phyloP scores from a whole-genome alignment of 2,329 filamentous ascomycete genomes.

The Cladosporium sp. region DNA sequence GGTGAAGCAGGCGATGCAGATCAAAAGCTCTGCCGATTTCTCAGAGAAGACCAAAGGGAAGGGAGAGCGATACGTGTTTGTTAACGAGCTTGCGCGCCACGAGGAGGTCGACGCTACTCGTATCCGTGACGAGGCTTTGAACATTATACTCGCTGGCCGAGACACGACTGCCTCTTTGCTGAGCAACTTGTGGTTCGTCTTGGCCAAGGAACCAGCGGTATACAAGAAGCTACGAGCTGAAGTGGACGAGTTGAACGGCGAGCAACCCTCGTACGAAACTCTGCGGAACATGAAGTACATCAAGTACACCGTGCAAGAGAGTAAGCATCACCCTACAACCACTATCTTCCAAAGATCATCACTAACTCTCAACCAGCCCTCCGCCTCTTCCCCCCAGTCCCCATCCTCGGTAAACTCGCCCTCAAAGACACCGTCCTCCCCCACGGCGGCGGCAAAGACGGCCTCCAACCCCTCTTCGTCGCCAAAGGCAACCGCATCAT shows the following conservation, averaged over 20 bases:
- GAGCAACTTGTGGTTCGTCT: constrained; percentile 40
- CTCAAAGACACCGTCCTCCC: constrained; percentile 75
- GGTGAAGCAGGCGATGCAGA: constrained; percentile 22
- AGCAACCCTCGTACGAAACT: constrained; percentile 44
- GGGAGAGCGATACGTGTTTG: constrained; percentile 55
- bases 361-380: constrained; percentile 40
- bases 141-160: constrained; percentile 53
- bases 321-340: constrained; percentile 18
- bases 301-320: constrained; percentile 63
- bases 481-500: constrained; percentile 30
- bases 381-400: constrained; percentile 72
- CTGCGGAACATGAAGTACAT: constrained; percentile 33
- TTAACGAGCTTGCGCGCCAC: constrained; percentile 56
- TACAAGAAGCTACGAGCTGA: constrained; percentile 28
- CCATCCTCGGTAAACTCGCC: constrained; percentile 72
- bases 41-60: constrained; percentile 18
- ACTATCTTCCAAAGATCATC: not conserved
- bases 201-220: constrained; percentile 25
- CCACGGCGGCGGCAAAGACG: constrained; percentile 54
- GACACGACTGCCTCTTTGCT: constrained; percentile 54
- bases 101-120: constrained; percentile 42
- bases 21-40: constrained; percentile 13
- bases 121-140: constrained; percentile 46
- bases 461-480: constrained; percentile 54
- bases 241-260: constrained; percentile 24